phyloP scores from a whole-genome alignment of 371 early-diverging fungal species.

The Encephalitozoon hellem region DNA sequence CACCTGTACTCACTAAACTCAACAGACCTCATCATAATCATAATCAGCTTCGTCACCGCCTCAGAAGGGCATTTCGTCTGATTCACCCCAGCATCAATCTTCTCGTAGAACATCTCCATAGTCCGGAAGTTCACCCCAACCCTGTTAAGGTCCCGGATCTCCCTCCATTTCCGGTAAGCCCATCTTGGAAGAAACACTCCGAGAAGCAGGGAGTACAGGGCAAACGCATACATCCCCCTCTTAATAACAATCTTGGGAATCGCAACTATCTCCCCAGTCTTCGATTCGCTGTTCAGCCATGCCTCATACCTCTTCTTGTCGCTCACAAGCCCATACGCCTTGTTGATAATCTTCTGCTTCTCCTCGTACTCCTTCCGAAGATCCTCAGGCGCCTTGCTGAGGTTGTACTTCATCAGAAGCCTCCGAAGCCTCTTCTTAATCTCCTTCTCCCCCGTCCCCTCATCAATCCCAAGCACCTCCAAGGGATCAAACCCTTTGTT shows the following conservation, averaged over 20 bases:
- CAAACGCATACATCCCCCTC: conserved; percentile 36
- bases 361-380: conserved; percentile 33
- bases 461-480: conserved; percentile 34
- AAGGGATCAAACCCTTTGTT: conserved; percentile 48
- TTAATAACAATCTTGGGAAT: conserved; percentile 54
- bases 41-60: not conserved
- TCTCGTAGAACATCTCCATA: conserved; percentile 49
- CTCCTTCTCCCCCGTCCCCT: conserved; percentile 9
- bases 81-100: conserved; percentile 7
- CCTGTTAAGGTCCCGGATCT: conserved; percentile 18
- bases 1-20: conserved; percentile 36
- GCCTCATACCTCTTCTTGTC: conserved; percentile 41
- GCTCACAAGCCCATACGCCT: conserved; percentile 49
- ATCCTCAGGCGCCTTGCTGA: not conserved
- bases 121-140: conserved; percentile 35
- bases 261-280: conserved; percentile 54
- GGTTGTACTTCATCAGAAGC: conserved; percentile 18
- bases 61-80: not conserved
- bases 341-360: conserved; percentile 33
- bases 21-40: conserved; percentile 28
- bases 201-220: conserved; percentile 47
- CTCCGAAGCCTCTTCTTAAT: conserved; percentile 29
- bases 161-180: conserved; percentile 50
- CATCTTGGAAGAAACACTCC: conserved; percentile 49
- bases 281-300: conserved; percentile 43